Conservation (phyloP, 495 filamentous ascomycete species). For the Penicillium verhagenii region DNA sequence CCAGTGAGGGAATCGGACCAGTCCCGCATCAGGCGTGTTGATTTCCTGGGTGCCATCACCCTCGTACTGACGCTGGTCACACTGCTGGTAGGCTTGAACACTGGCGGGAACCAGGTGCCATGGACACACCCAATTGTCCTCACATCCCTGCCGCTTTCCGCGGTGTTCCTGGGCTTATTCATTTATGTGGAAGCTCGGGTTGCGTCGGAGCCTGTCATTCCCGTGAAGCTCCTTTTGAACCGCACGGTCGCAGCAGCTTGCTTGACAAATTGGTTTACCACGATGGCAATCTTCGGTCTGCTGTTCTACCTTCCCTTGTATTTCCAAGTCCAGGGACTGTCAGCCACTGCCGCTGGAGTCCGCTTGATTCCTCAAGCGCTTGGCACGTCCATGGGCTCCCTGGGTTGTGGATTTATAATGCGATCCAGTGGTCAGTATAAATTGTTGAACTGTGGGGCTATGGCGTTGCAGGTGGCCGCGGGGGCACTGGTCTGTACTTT, state of each 20-base stretch:
- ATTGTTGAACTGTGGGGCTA: constrained; percentile 51
- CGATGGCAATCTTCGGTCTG: constrained; percentile 51
- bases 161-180: constrained; percentile 53
- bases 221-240: constrained; percentile 71
- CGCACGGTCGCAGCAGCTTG: constrained; percentile 74
- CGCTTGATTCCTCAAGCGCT: constrained; percentile 65
- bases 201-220: constrained; percentile 78
- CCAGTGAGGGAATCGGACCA: constrained; percentile 68
- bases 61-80: constrained; percentile 69
- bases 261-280: constrained; percentile 70
- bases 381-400: constrained; percentile 68
- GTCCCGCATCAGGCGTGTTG: constrained; percentile 66
- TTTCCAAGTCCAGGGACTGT: constrained; percentile 73
- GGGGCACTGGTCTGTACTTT: constrained; percentile 54
- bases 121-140: constrained; percentile 84
- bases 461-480: constrained; percentile 53
- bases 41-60: constrained; percentile 73
- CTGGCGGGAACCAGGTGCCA: constrained; percentile 79
- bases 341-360: constrained; percentile 67
- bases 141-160: constrained; percentile 62
- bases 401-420: constrained; percentile 74
- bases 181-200: constrained; percentile 63
- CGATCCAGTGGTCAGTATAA: constrained; percentile 72
- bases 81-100: constrained; percentile 76
- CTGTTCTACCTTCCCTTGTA: constrained; percentile 81